Evolutionary conservation across 306 rosid species (phyloP).

Genomic region (Acacia acuminata): DNA sequence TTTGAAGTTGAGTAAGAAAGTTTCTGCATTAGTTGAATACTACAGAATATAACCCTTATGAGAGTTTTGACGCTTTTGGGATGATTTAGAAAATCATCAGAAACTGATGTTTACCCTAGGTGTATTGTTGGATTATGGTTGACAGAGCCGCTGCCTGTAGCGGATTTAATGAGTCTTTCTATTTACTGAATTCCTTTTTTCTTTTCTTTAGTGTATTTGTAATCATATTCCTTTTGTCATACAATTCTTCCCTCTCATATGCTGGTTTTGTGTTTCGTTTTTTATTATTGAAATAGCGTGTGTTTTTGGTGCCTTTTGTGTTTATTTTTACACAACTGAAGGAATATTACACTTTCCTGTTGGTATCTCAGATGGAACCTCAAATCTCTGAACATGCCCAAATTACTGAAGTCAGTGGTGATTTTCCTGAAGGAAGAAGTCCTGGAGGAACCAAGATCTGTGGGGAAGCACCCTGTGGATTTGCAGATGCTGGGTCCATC

Average conservation of each 20-base stretch:
- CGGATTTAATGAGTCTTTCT: neutral
- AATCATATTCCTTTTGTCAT: constrained; percentile 17
- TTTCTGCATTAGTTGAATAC: neutral
- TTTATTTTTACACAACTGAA: constrained; percentile 15
- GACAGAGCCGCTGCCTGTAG: neutral
- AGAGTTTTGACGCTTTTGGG: constrained; percentile 8
- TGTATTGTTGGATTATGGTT: constrained; percentile 14
- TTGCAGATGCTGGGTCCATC: constrained; percentile 53
- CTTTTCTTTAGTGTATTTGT: neutral
- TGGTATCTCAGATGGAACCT: constrained; percentile 58
- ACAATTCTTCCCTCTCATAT: neutral
- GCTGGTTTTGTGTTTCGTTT: constrained; percentile 24
- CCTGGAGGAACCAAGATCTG: constrained; percentile 59
- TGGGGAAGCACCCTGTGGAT: constrained; percentile 76
- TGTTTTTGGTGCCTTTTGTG: neutral
- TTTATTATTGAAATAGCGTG: neutral
- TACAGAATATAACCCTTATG: neutral
- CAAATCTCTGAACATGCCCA: constrained; percentile 44
- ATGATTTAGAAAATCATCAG: constrained; percentile 18
- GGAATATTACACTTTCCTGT: neutral
- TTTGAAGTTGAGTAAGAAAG: neutral
- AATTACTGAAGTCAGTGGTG: constrained; percentile 56
- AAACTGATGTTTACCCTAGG: constrained; percentile 9
- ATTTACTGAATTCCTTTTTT: neutral
- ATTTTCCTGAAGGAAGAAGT: constrained; percentile 35